Conservation (phyloP, 2,329 filamentous ascomycete species). For the Cercospora nicotianae region DNA sequence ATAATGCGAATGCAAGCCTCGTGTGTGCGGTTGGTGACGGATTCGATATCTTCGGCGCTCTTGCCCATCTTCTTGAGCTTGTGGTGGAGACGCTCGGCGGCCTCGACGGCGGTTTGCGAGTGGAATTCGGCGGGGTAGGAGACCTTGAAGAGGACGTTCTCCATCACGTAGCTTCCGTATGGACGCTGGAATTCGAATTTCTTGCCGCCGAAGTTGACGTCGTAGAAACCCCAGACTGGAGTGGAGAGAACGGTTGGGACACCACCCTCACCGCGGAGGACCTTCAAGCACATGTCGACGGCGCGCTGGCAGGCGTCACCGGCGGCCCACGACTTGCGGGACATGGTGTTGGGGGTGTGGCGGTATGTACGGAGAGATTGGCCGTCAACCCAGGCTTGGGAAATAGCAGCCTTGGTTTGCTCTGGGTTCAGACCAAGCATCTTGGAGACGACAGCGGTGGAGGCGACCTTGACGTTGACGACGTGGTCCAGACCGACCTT, state of each 20-base stretch:
- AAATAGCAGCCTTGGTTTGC: slow-evolving; percentile 93
- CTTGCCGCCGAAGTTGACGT: slow-evolving; percentile 94
- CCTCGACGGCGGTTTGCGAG: slow-evolving; percentile 96
- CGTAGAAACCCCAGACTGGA: slow-evolving; percentile 97
- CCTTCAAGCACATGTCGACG: slow-evolving; percentile 96
- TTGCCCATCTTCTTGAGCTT: slow-evolving; percentile 83
- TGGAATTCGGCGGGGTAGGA: slow-evolving; percentile 98
- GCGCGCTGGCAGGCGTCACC: slow-evolving; percentile 98
- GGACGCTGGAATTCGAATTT: slow-evolving; percentile 94
- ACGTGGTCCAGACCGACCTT: slow-evolving; percentile 98
- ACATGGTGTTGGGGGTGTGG: slow-evolving; percentile 99
- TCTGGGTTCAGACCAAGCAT: slow-evolving; percentile 86
- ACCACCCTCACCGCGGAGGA: slow-evolving; percentile 88
- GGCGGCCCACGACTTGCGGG: slow-evolving; percentile 97
- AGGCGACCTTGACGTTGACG: slow-evolving; percentile 95
- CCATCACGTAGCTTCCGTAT: slow-evolving; percentile 99
- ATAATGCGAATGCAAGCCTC: slow-evolving; percentile 99
- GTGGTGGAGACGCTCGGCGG: slow-evolving; percentile 82
- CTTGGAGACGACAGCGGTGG: slow-evolving; percentile 89
- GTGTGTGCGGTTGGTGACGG: slow-evolving; percentile 90
- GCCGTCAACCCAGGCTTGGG: slow-evolving; percentile 96
- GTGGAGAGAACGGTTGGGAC: slow-evolving; percentile 90
- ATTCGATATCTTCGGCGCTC: slow-evolving; percentile 89
- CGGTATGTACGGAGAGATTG: slow-evolving; percentile 95
- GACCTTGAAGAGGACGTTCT: slow-evolving; percentile 99